phyloP scores from a whole-genome alignment of 1,139 yeast genomes.

The Blastobotrys elegans region DNA sequence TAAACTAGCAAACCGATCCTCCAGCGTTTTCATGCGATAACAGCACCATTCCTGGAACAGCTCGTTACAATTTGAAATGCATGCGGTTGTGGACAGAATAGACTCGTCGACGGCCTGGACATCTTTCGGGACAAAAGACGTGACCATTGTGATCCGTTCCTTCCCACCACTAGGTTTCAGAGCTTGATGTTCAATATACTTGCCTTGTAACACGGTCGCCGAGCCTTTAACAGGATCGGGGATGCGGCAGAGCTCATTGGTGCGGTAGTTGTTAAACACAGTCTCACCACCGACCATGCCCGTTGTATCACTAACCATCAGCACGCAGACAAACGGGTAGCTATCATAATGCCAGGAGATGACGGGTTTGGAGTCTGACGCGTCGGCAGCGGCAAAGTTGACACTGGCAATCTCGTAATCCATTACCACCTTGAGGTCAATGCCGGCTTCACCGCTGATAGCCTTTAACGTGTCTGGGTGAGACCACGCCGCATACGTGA shows the following conservation, averaged over 20 bases:
- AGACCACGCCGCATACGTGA: slow-evolving; percentile 5
- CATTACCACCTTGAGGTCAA: slow-evolving; percentile 1
- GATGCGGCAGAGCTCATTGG: neutral
- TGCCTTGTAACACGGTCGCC: slow-evolving; percentile 7
- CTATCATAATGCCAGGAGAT: slow-evolving; percentile 7
- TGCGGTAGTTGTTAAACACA: slow-evolving; percentile 2
- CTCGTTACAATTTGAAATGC: slow-evolving; percentile 6
- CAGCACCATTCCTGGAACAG: slow-evolving; percentile 4
- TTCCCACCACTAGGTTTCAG: slow-evolving; percentile 4
- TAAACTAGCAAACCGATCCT: neutral
- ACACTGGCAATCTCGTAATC: slow-evolving; percentile 7
- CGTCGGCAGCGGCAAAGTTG: slow-evolving; percentile 3
- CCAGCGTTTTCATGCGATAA: slow-evolving; percentile 1
- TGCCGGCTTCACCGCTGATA: slow-evolving; percentile 1
- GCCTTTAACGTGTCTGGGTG: slow-evolving; percentile 4
- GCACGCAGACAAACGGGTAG: slow-evolving; percentile 8
- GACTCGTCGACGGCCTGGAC: neutral
- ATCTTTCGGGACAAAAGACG: slow-evolving; percentile 5
- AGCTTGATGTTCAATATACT: slow-evolving; percentile 9
- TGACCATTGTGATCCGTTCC: slow-evolving; percentile 6
- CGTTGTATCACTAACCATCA: slow-evolving; percentile 6
- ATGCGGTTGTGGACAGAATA: neutral
- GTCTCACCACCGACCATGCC: slow-evolving; percentile 9
- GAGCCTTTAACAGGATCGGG: slow-evolving; percentile 5
- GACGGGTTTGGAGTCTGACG: neutral